A percentile compares a stretch with the other conserved stretches of the same genome.
These are phyloP conservation scores for Tricholoma bakamatsutake DNA, from an alignment of 768 basidiomycete species.

Conservation along the genomic window DNA sequence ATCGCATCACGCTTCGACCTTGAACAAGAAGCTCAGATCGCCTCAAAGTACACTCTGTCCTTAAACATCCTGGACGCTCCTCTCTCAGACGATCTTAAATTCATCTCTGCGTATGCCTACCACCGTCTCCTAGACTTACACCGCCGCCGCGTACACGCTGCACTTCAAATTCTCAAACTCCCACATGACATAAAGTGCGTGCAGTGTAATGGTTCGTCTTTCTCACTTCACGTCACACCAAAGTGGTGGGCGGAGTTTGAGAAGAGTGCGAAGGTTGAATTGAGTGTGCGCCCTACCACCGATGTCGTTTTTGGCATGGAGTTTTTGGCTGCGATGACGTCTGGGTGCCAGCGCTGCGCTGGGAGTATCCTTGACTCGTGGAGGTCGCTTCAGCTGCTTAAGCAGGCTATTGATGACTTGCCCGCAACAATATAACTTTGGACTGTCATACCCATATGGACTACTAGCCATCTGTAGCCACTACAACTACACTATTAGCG, in stretches of 20 bases:
- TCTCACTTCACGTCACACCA: conserved; percentile 43
- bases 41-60: conserved; percentile 52
- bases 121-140: conserved; percentile 60
- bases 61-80: conserved; percentile 51
- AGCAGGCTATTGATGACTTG: conserved; percentile 48
- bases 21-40: conserved; percentile 54
- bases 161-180: conserved; percentile 39
- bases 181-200: conserved; percentile 55
- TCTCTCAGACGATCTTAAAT: conserved; percentile 54
- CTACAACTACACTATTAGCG: neutral
- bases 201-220: conserved; percentile 53
- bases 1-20: conserved; percentile 63
- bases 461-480: too few relatives aligned
- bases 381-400: conserved; percentile 48
- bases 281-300: conserved; percentile 55
- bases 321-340: conserved; percentile 47
- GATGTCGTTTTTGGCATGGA: conserved; percentile 54
- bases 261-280: conserved; percentile 50
- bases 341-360: conserved; percentile 59
- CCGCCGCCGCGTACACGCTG: conserved; percentile 43
- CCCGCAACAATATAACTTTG: conserved; percentile 25
- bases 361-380: conserved; percentile 61
- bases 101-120: conserved; percentile 65
- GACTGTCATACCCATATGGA: neutral
- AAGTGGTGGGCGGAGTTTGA: conserved; percentile 69